These are phyloP conservation scores for Ascocoryne sarcoides DNA, from an alignment of 2,329 filamentous ascomycete genomes.

Conservation along the genomic window DNA sequence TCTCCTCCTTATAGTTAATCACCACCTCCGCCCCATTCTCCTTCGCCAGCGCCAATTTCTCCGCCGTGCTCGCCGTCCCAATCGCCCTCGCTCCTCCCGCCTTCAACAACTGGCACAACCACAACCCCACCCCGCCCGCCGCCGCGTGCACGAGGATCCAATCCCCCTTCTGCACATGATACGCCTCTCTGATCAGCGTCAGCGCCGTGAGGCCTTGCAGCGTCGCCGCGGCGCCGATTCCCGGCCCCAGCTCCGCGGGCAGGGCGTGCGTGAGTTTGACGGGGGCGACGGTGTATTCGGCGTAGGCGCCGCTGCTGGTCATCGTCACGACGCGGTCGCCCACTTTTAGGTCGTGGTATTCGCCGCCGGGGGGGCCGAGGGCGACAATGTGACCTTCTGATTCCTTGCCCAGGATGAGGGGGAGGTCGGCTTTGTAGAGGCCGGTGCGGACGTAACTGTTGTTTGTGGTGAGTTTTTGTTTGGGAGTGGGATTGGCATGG, in stretches of 20 bases:
- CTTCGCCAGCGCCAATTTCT: slow-evolving; percentile 63
- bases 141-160: slow-evolving; percentile 82
- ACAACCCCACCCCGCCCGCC: slow-evolving; percentile 70
- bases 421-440: slow-evolving; percentile 64
- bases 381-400: slow-evolving; percentile 63
- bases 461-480: slow-evolving; percentile 3
- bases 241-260: slow-evolving; percentile 50
- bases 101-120: slow-evolving; percentile 67
- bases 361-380: slow-evolving; percentile 42
- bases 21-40: slow-evolving; percentile 62
- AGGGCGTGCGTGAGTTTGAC: slow-evolving; percentile 50
- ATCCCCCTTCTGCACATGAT: slow-evolving; percentile 63
- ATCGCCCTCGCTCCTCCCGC: slow-evolving; percentile 69
- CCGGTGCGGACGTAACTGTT: slow-evolving; percentile 73
- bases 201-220: slow-evolving; percentile 79
- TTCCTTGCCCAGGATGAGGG: slow-evolving; percentile 73
- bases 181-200: slow-evolving; percentile 67
- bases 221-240: slow-evolving; percentile 59
- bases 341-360: slow-evolving; percentile 45
- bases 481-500: background rate
- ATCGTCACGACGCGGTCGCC: slow-evolving; percentile 70
- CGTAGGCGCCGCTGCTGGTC: slow-evolving; percentile 42
- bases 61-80: slow-evolving; percentile 64
- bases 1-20: slow-evolving; percentile 58
- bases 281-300: slow-evolving; percentile 46